Evolutionary conservation across 805 yeast species (phyloP).

Genomic region (Debaryomyces tyrocola): DNA sequence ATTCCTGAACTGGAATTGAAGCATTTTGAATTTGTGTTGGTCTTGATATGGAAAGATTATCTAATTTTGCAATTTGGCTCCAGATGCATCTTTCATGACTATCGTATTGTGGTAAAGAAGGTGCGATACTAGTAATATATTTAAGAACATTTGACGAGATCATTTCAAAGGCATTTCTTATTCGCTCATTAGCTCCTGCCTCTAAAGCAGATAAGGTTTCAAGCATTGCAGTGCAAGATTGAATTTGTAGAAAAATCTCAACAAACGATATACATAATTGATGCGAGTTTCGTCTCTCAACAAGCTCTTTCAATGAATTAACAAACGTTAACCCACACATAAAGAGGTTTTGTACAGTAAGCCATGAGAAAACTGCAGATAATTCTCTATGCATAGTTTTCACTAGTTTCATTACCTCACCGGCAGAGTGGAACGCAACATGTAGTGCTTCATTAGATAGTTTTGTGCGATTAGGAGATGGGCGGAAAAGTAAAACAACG

Average conservation of each 20-base stretch:
- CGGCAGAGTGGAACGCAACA: slow-evolving; percentile 13
- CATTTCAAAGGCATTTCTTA: slow-evolving; percentile 13
- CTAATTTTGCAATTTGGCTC: slow-evolving; percentile 10
- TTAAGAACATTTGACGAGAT: slow-evolving; percentile 11
- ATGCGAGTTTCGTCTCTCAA: not conserved
- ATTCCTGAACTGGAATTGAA: slow-evolving; percentile 2
- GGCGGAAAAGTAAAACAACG: slow-evolving; percentile 10
- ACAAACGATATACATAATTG: slow-evolving; percentile 9
- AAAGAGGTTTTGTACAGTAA: slow-evolving; percentile 12
- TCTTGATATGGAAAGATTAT: slow-evolving; percentile 4
- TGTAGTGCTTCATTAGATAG: slow-evolving; percentile 10
- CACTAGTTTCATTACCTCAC: slow-evolving; percentile 11
- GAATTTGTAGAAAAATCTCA: slow-evolving; percentile 10
- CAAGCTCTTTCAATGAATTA: slow-evolving; percentile 12
- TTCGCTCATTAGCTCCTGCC: slow-evolving; percentile 11
- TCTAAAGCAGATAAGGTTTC: slow-evolving; percentile 11
- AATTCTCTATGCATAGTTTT: slow-evolving; percentile 13
- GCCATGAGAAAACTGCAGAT: slow-evolving; percentile 13
- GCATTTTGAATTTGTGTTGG: slow-evolving; percentile 7
- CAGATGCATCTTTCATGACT: slow-evolving; percentile 8
- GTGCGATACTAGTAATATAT: slow-evolving; percentile 6
- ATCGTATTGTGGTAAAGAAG: slow-evolving; percentile 4
- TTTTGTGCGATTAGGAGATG: slow-evolving; percentile 11
- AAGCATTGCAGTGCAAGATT: slow-evolving; percentile 13
- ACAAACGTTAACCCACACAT: slow-evolving; percentile 14